phyloP scores from a whole-genome alignment of 1,284 basidiomycete species.

The Melampsora larici-populina region DNA sequence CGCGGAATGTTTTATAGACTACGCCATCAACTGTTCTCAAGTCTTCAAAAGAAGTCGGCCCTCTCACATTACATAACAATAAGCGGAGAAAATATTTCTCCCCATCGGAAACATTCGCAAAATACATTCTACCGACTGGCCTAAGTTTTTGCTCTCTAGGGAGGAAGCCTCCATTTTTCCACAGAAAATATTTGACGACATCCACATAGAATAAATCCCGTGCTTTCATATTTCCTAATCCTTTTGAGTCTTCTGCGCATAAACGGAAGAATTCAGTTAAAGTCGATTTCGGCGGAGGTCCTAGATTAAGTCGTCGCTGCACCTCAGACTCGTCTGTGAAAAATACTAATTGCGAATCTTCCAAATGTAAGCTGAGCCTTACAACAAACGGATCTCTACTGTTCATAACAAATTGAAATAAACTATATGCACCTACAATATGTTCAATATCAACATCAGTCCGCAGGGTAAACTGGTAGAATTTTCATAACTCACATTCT shows the following conservation, averaged over 20 bases:
- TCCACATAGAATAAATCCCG: background rate
- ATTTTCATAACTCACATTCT: no score
- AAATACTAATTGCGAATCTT: slow-evolving; percentile 1
- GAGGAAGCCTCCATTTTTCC: slow-evolving; percentile 43
- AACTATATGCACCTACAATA: slow-evolving; percentile 54
- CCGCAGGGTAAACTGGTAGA: no score
- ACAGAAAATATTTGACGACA: background rate
- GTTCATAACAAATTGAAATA: slow-evolving; percentile 55
- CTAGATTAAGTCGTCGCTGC: background rate
- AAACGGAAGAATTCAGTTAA: slow-evolving; percentile 1
- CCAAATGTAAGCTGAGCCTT: background rate
- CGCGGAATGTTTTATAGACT: no score
- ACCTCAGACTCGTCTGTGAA: background rate
- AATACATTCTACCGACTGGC: background rate
- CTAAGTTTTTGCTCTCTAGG: background rate
- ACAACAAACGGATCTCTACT: background rate
- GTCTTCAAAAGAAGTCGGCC: background rate
- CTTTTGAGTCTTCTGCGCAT: background rate
- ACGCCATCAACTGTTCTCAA: background rate
- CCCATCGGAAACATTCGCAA: background rate
- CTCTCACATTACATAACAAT: background rate
- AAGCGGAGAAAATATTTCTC: background rate
- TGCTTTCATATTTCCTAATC: background rate
- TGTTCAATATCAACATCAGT: no score
- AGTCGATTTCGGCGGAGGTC: background rate